Conservation (phyloP, 1,284 basidiomycete genomes). For the Leucoagaricus sp. region DNA sequence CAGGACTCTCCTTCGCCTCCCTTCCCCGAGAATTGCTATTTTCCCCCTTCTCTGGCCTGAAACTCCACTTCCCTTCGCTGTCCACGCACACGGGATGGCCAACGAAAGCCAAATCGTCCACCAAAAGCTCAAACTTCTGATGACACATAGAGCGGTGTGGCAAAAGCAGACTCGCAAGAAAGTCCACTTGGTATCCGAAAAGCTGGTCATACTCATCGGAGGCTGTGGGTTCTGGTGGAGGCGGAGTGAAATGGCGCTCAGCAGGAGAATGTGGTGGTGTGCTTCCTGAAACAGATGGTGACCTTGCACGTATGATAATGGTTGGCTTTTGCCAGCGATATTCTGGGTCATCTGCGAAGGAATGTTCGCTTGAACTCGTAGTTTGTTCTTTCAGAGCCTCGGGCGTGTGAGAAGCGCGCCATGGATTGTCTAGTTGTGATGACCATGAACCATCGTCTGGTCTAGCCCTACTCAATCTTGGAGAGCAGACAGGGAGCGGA, state of each 20-base stretch:
- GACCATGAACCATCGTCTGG: conserved; percentile 47
- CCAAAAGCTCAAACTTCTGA: conserved; percentile 90
- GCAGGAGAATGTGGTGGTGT: conserved; percentile 40
- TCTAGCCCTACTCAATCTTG: conserved; percentile 63
- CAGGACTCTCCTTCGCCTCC: conserved; percentile 40
- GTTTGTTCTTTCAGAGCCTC: conserved; percentile 29
- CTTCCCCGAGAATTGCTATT: conserved; percentile 53
- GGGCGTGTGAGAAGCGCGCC: conserved; percentile 60
- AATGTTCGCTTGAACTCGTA: conserved; percentile 16
- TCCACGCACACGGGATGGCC: conserved; percentile 92
- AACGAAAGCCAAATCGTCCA: conserved; percentile 93
- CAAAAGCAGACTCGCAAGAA: conserved; percentile 82
- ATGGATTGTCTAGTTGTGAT: conserved; percentile 66
- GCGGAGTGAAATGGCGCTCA: conserved; percentile 44
- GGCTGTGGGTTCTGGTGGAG: conserved; percentile 29
- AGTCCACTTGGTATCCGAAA: conserved; percentile 81
- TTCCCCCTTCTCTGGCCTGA: conserved; percentile 55
- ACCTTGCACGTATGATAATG: conserved; percentile 39
- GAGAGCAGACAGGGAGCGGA: conserved; percentile 53
- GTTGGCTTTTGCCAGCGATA: conserved; percentile 57
- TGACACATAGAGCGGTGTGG: conserved; percentile 85
- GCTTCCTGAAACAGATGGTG: conserved; percentile 30
- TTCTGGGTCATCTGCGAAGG: conserved; percentile 41
- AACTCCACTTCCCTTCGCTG: conserved; percentile 72
- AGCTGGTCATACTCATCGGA: conserved; percentile 63